Evolutionary conservation across 176 grass and related monocot genomes (phyloP).

Genomic region (Ananas comosus): DNA sequence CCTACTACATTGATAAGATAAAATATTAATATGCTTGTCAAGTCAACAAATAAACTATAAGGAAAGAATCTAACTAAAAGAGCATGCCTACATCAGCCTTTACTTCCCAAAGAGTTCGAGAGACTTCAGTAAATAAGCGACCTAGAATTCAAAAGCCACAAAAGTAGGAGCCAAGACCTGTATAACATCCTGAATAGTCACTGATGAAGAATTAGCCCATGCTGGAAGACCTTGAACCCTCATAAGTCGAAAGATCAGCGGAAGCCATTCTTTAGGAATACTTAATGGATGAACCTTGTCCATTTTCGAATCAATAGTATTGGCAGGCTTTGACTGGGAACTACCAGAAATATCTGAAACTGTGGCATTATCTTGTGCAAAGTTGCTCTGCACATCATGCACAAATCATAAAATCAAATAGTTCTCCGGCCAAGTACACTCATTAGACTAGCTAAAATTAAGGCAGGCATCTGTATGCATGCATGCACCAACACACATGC

Average conservation of each 20-base stretch:
- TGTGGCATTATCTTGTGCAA: slow-evolving; percentile 21
- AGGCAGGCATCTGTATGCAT: too few species aligned
- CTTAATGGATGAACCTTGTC: slow-evolving; percentile 25
- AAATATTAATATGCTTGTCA: slow-evolving; percentile 18
- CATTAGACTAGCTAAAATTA: too few species aligned
- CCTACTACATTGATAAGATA: slow-evolving; percentile 33
- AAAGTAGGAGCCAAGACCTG: slow-evolving; percentile 40
- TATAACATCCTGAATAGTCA: slow-evolving; percentile 76
- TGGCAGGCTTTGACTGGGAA: slow-evolving; percentile 17
- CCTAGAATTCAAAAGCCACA: background rate
- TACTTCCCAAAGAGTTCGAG: too few species aligned
- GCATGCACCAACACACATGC: too few species aligned
- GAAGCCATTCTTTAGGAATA: slow-evolving; percentile 30
- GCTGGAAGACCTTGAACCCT: slow-evolving; percentile 70
- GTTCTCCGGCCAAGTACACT: background rate
- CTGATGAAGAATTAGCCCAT: slow-evolving; percentile 58
- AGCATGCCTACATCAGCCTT: too few species aligned
- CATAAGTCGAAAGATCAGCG: slow-evolving; percentile 62
- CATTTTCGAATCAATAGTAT: slow-evolving; percentile 21
- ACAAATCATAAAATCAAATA: background rate
- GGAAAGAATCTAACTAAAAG: background rate
- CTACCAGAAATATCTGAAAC: slow-evolving; percentile 9
- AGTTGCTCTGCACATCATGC: slow-evolving; percentile 23
- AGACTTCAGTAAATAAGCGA: background rate
- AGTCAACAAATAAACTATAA: background rate